Conservation (phyloP, 2,329 filamentous ascomycete genomes). For the Phialocephala subalpina region DNA sequence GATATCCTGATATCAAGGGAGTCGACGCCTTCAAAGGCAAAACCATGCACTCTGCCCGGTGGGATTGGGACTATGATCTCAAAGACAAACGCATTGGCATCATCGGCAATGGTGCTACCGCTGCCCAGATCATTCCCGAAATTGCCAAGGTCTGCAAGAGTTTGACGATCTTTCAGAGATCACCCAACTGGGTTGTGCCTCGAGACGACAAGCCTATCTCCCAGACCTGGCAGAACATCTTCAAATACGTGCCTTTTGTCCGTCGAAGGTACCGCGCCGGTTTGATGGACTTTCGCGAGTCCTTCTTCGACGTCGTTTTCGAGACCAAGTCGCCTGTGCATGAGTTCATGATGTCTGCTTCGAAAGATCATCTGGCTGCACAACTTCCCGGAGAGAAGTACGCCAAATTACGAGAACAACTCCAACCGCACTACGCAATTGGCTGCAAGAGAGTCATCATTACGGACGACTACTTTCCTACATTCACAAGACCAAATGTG, state of each 20-base stretch:
- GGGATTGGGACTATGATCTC: slow-evolving; percentile 66
- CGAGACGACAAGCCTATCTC: slow-evolving; percentile 57
- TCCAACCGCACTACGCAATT: slow-evolving; percentile 60
- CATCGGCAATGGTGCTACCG: slow-evolving; percentile 67
- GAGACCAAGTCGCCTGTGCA: slow-evolving; percentile 25
- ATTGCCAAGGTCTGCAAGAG: slow-evolving; percentile 57
- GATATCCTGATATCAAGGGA: slow-evolving; percentile 56
- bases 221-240: slow-evolving; percentile 26
- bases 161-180: slow-evolving; percentile 63
- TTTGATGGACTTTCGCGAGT: slow-evolving; percentile 64
- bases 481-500: slow-evolving; percentile 56
- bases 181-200: slow-evolving; percentile 66
- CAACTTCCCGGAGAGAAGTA: slow-evolving; percentile 53
- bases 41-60: slow-evolving; percentile 62
- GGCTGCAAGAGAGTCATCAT: slow-evolving; percentile 64
- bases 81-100: slow-evolving; percentile 62
- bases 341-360: slow-evolving; percentile 43
- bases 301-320: slow-evolving; percentile 53
- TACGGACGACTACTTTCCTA: slow-evolving; percentile 62
- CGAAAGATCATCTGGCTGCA: slow-evolving; percentile 52
- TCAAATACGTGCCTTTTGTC: slow-evolving; percentile 56
- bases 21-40: slow-evolving; percentile 54
- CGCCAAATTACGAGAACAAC: slow-evolving; percentile 58
- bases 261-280: slow-evolving; percentile 57
- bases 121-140: slow-evolving; percentile 65